These are phyloP conservation scores for Fusarium concolor DNA, from an alignment of 2,329 filamentous ascomycete genomes.

Conservation along the genomic window DNA sequence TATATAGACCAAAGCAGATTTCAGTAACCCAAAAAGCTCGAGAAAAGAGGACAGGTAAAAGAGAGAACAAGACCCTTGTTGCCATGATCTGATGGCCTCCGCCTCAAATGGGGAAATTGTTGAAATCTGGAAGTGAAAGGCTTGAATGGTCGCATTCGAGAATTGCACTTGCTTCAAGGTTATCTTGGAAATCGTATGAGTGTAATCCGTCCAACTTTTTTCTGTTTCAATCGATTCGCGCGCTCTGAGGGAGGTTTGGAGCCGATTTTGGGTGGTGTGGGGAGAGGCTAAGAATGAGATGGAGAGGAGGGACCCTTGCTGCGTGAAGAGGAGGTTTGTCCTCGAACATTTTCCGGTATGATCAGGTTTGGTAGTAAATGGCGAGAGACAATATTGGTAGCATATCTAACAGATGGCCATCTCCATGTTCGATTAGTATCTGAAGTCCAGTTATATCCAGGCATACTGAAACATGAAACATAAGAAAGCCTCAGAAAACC, in stretches of 20 bases:
- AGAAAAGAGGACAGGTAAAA: constrained; percentile 6
- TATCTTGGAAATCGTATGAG: constrained; percentile 5
- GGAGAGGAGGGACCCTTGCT: constrained; percentile 38
- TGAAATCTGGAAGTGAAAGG: not conserved
- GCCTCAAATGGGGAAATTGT: not conserved
- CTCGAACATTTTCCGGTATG: not conserved
- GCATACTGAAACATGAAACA: not conserved
- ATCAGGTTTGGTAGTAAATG: not conserved
- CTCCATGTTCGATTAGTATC: not conserved
- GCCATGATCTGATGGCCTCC: constrained; percentile 27
- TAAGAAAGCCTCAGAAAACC: not conserved
- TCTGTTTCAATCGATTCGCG: constrained; percentile 11
- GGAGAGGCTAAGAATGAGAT: constrained; percentile 25
- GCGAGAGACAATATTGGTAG: too few relatives aligned
- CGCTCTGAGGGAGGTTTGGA: constrained; percentile 4
- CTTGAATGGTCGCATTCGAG: not conserved
- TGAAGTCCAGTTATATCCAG: not conserved
- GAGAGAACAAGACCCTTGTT: not conserved
- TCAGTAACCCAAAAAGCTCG: not conserved
- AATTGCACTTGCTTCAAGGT: not conserved
- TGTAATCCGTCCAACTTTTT: not conserved
- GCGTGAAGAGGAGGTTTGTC: constrained; percentile 30
- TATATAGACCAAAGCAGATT: not conserved
- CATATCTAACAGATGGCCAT: not conserved
- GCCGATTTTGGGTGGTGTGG: constrained; percentile 37